phyloP scores from a whole-genome alignment of 108 stramenopile species.

The Stephanodiscus triporus region DNA sequence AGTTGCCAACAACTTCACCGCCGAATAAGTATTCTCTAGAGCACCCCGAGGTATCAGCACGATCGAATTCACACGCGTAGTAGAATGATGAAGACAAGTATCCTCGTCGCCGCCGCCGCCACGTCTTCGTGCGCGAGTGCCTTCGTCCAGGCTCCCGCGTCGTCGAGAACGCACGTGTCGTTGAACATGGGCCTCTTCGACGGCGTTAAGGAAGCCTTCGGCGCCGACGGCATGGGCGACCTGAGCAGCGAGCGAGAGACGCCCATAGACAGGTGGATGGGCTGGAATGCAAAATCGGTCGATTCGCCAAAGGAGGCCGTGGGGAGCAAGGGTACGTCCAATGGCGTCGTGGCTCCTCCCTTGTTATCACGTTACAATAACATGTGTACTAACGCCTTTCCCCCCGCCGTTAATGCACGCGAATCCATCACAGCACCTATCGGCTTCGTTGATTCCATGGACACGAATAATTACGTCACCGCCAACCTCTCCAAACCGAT shows the following conservation, averaged over 20 bases:
- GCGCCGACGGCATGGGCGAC: conserved; percentile 68
- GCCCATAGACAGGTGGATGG: conserved; percentile 93
- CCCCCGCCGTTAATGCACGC: background rate
- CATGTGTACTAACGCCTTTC: conserved; percentile 6
- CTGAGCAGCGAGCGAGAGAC: conserved; percentile 82
- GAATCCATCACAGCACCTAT: conserved; percentile 29
- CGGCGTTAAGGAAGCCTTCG: conserved; percentile 85
- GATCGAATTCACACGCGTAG: conserved; percentile 10
- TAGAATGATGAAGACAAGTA: conserved; percentile 51
- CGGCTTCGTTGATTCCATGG: conserved; percentile 88
- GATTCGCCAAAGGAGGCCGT: conserved; percentile 27
- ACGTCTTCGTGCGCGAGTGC: conserved; percentile 33
- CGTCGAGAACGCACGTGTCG: conserved; percentile 24
- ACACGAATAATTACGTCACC: conserved; percentile 74
- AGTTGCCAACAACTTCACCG: no score
- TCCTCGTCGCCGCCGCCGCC: conserved; percentile 35
- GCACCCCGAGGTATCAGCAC: no score
- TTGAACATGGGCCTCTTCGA: conserved; percentile 80
- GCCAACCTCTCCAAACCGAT: conserved; percentile 81
- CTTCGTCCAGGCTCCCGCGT: conserved; percentile 32
- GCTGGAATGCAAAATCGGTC: conserved; percentile 77
- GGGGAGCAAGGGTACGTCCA: conserved; percentile 45
- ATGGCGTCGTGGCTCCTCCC: background rate
- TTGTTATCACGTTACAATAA: background rate
- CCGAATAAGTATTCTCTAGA: no score